Evolutionary conservation across 1,139 yeast genomes (phyloP).

Genomic region (Candida sanyaensis): DNA sequence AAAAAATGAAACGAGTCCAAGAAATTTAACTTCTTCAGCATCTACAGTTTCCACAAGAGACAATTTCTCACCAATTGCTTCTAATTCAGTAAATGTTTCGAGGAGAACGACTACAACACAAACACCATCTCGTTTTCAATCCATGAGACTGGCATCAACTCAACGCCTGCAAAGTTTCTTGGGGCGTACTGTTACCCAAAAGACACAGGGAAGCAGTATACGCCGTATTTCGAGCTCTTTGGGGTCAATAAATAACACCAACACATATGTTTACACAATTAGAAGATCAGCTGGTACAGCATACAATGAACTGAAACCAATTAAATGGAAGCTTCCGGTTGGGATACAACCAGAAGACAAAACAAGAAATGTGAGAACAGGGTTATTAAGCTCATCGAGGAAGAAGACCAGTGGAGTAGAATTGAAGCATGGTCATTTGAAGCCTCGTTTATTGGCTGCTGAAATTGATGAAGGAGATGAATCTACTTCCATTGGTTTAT

Average conservation of each 20-base stretch:
- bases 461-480: constrained; percentile 72
- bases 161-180: constrained; percentile 1
- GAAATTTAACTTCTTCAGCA: not conserved
- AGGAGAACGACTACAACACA: not conserved
- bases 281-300: constrained; percentile 57
- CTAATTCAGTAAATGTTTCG: not conserved
- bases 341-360: constrained; percentile 55
- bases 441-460: constrained; percentile 73
- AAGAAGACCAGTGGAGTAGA: constrained; percentile 55
- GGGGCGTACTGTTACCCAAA: constrained; percentile 5
- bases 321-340: constrained; percentile 63
- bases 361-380: constrained; percentile 30
- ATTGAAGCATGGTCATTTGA: constrained; percentile 72
- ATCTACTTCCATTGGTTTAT: constrained; percentile 11
- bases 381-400: constrained; percentile 18
- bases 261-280: constrained; percentile 48
- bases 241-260: constrained; percentile 38
- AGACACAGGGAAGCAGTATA: constrained; percentile 3
- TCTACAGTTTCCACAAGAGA: not conserved
- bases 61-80: not conserved
- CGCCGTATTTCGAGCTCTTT: constrained; percentile 36
- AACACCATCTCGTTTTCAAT: constrained; percentile 1
- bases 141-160: constrained; percentile 2
- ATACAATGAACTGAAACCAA: constrained; percentile 56
- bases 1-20: not conserved